phyloP scores from a whole-genome alignment of 139 green algal species.

The Chara braunii region DNA sequence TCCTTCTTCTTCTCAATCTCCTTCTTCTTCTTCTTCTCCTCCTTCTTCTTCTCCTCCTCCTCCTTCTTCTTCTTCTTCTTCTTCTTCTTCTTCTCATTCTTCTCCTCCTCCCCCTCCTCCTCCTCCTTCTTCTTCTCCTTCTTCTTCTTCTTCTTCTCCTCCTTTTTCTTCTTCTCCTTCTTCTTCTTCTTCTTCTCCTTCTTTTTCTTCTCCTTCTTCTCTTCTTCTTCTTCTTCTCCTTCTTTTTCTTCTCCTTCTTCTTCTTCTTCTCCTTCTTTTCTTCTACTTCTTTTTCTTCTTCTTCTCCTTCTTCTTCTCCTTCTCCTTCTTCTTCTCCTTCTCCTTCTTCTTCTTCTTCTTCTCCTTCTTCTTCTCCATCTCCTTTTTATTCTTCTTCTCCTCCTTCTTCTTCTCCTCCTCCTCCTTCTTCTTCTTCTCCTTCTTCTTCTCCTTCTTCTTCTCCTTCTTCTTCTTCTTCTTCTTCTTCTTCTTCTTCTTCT shows the following conservation, averaged over 20 bases:
- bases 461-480: conserved; percentile 3
- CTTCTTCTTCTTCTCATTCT: too few species aligned
- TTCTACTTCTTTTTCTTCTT: not conserved
- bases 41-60: not conserved
- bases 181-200: conserved; percentile 2
- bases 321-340: conserved; percentile 2
- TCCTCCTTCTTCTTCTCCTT: not conserved
- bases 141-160: not conserved
- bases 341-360: conserved; percentile 1
- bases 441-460: not conserved
- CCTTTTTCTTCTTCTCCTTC: not conserved
- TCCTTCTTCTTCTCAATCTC: too few species aligned
- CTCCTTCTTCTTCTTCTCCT: not conserved
- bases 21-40: not conserved
- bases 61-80: not conserved
- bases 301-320: not conserved
- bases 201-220: not conserved
- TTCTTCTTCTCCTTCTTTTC: not conserved
- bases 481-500: conserved; percentile 17
- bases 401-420: conserved; percentile 1
- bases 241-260: not conserved
- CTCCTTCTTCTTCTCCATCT: too few species aligned
- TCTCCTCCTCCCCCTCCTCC: not conserved
- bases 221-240: not conserved
- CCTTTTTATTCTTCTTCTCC: too few species aligned